Evolutionary conservation across 495 filamentous ascomycete species (phyloP).

Genomic region (Aspergillus avenaceus): DNA sequence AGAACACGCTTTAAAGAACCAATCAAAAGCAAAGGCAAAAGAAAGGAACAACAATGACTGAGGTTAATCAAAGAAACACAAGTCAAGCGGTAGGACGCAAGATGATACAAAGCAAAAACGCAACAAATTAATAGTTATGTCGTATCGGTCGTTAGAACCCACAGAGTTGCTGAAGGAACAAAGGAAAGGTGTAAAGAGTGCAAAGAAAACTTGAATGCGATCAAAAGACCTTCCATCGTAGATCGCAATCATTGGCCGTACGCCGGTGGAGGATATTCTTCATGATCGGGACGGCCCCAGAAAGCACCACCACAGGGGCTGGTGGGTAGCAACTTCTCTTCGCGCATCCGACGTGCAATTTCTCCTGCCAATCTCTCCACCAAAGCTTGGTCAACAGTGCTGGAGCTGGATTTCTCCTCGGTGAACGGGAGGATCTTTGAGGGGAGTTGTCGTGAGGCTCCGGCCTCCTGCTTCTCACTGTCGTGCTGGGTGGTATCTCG

Average conservation of each 20-base stretch:
- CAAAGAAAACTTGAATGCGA: not conserved
- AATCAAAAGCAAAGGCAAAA: constrained; percentile 12
- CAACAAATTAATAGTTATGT: constrained; percentile 18
- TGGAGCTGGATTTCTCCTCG: constrained; percentile 32
- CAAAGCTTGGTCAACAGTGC: constrained; percentile 79
- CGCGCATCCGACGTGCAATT: constrained; percentile 78
- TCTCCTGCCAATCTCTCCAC: constrained; percentile 89
- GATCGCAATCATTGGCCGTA: constrained; percentile 40
- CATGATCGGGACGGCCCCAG: constrained; percentile 34
- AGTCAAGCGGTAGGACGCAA: no score
- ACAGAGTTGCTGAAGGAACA: constrained; percentile 25
- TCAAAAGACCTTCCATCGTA: constrained; percentile 4
- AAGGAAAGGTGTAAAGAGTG: constrained; percentile 6
- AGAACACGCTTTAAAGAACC: constrained; percentile 1
- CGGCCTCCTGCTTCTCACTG: constrained; percentile 31
- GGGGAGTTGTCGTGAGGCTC: constrained; percentile 27
- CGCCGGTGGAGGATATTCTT: constrained; percentile 41
- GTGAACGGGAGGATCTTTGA: constrained; percentile 35
- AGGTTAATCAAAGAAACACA: not conserved
- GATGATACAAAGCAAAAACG: no score
- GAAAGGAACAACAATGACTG: constrained; percentile 8
- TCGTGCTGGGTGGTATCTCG: constrained; percentile 17
- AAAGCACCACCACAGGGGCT: constrained; percentile 34
- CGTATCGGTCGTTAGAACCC: constrained; percentile 33
- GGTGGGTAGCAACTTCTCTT: constrained; percentile 51